A percentile compares a stretch with the other conserved stretches of the same genome.
phyloP scores from a whole-genome alignment of 345 rosid genomes.

The Brassica incana region DNA sequence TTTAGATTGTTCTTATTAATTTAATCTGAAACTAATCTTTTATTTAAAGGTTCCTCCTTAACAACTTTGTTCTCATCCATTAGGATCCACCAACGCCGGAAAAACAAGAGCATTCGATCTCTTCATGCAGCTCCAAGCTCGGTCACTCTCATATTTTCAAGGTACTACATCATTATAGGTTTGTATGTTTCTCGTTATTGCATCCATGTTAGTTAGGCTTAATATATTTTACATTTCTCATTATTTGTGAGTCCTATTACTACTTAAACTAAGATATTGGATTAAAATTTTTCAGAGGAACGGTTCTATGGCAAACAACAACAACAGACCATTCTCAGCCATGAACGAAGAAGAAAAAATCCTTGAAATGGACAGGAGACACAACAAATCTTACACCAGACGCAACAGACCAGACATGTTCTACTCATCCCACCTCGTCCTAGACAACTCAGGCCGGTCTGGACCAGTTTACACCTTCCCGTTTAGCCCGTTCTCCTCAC shows the following conservation, averaged over 20 bases:
- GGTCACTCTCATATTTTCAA: constrained; percentile 54
- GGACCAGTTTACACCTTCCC: constrained; percentile 43
- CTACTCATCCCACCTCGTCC: constrained; percentile 41
- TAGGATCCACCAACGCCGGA: constrained; percentile 91
- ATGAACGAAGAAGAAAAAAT: constrained; percentile 60
- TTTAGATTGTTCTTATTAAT: neutral
- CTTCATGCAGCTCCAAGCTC: constrained; percentile 50
- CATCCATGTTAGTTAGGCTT: neutral
- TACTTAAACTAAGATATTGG: neutral
- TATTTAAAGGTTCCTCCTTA: neutral
- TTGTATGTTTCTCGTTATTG: neutral
- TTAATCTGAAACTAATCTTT: neutral
- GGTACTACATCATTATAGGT: constrained; percentile 40
- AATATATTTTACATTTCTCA: neutral
- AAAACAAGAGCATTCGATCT: constrained; percentile 57
- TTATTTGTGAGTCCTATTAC: neutral
- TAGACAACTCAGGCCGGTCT: constrained; percentile 46
- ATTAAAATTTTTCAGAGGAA: constrained; percentile 49
- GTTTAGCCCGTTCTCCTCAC: constrained; percentile 53
- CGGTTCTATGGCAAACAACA: constrained; percentile 52
- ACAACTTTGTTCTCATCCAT: neutral
- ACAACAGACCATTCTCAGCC: constrained; percentile 40
- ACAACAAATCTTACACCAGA: constrained; percentile 41
- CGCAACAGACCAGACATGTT: constrained; percentile 44
- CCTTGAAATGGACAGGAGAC: constrained; percentile 69